Evolutionary conservation across 2,329 filamentous ascomycete species (phyloP).

Genomic region (Fusarium luffae): DNA sequence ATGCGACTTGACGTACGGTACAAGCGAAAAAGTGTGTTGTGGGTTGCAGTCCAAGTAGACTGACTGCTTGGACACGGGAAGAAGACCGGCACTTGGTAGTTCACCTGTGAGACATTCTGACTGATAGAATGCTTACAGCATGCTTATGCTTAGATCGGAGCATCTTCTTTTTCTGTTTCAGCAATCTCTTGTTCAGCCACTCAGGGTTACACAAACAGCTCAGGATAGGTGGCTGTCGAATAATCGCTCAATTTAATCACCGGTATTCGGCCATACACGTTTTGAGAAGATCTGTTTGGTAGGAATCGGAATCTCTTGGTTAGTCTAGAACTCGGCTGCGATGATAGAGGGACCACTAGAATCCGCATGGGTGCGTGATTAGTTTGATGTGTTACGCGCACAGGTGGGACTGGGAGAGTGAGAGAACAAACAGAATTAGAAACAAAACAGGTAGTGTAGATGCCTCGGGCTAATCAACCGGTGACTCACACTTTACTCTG

Average conservation of each 20-base stretch:
- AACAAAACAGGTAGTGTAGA: neutral
- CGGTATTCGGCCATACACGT: slow-evolving; percentile 24
- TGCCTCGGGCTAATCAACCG: slow-evolving; percentile 14
- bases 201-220: slow-evolving; percentile 13
- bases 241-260: slow-evolving; percentile 35
- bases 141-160: slow-evolving; percentile 14
- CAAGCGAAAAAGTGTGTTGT: slow-evolving; percentile 16
- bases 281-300: slow-evolving; percentile 23
- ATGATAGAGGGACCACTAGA: slow-evolving; percentile 32
- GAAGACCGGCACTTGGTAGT: slow-evolving; percentile 22
- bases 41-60: slow-evolving; percentile 6
- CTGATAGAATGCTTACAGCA: slow-evolving; percentile 7
- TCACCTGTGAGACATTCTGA: neutral
- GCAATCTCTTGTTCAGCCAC: slow-evolving; percentile 13
- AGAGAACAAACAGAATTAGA: slow-evolving; percentile 23
- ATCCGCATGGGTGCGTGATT: slow-evolving; percentile 33
- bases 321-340: slow-evolving; percentile 38
- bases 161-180: slow-evolving; percentile 6
- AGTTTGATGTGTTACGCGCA: slow-evolving; percentile 33
- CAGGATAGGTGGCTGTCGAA: slow-evolving; percentile 6
- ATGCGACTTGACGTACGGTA: slow-evolving; percentile 37
- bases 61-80: slow-evolving; percentile 9
- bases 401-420: slow-evolving; percentile 19
- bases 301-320: slow-evolving; percentile 2
- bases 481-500: slow-evolving; percentile 31